These are phyloP conservation scores for Cryphonectria radicalis DNA, from an alignment of 2,329 filamentous ascomycete species.

Conservation along the genomic window DNA sequence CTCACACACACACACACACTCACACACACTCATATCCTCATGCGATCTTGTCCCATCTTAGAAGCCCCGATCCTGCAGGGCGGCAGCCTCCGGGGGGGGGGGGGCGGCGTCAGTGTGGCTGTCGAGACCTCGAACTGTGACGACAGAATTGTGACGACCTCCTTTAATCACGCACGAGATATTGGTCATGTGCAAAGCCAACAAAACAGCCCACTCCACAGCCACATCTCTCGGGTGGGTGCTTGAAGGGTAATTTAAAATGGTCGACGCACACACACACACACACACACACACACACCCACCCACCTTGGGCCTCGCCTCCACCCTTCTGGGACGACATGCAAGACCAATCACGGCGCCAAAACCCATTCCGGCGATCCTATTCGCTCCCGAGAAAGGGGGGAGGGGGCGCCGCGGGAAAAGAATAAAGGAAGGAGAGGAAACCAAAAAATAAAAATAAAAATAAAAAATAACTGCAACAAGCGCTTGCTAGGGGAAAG, in stretches of 20 bases:
- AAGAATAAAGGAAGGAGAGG: neutral
- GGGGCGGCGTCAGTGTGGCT: neutral
- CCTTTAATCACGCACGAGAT: neutral
- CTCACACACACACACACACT: too few species aligned
- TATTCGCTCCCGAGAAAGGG: slow-evolving; percentile 7
- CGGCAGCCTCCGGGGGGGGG: neutral
- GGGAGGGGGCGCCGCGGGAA: neutral
- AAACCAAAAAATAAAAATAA: neutral
- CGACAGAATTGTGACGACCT: neutral
- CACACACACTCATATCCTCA: neutral
- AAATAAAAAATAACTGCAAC: neutral
- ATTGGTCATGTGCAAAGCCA: neutral
- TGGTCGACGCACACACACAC: neutral
- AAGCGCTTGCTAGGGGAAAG: neutral
- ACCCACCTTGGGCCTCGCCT: neutral
- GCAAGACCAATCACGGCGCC: slow-evolving; percentile 18
- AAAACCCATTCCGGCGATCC: neutral
- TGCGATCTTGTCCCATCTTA: neutral
- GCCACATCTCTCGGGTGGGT: neutral
- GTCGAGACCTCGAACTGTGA: neutral
- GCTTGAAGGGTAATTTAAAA: neutral
- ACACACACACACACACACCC: too few species aligned
- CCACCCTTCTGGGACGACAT: slow-evolving; percentile 7
- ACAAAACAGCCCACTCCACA: neutral
- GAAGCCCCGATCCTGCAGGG: neutral